Evolutionary conservation across 306 rosid species (phyloP).

Genomic region (Sindora glabra): DNA sequence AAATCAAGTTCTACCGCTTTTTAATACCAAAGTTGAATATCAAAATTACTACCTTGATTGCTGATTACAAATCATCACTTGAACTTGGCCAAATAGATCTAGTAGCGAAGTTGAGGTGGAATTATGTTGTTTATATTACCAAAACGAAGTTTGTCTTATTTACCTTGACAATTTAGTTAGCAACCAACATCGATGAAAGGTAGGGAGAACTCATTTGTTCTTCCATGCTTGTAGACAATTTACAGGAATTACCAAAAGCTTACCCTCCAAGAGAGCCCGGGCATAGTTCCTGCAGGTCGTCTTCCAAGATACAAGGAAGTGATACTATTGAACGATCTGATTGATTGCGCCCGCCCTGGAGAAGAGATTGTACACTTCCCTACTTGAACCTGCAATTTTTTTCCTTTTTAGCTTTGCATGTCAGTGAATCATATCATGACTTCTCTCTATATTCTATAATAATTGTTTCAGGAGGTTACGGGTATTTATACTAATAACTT

Average conservation of each 20-base stretch:
- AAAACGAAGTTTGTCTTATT: neutral
- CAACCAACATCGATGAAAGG: neutral
- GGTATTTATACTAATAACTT: constrained; percentile 92
- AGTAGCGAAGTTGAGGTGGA: neutral
- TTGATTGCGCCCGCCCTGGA: constrained; percentile 99
- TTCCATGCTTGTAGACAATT: constrained; percentile 54
- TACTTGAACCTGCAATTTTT: constrained; percentile 9
- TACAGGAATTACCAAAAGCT: constrained; percentile 97
- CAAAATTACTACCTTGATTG: neutral
- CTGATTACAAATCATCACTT: neutral
- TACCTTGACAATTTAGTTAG: neutral
- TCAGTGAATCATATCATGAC: constrained; percentile 16
- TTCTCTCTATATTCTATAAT: constrained; percentile 2
- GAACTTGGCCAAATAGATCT: neutral
- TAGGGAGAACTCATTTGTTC: neutral
- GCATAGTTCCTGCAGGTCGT: constrained; percentile 97
- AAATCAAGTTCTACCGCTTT: neutral
- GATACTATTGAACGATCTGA: constrained; percentile 85
- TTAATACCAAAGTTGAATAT: neutral
- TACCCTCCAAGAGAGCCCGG: constrained; percentile 97
- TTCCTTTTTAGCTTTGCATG: neutral
- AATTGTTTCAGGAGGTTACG: constrained; percentile 78
- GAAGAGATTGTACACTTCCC: constrained; percentile 78
- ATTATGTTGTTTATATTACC: neutral
- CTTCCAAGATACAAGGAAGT: constrained; percentile 99